phyloP scores from a whole-genome alignment of 805 yeast species.

The Starmerella potacharoeniae region DNA sequence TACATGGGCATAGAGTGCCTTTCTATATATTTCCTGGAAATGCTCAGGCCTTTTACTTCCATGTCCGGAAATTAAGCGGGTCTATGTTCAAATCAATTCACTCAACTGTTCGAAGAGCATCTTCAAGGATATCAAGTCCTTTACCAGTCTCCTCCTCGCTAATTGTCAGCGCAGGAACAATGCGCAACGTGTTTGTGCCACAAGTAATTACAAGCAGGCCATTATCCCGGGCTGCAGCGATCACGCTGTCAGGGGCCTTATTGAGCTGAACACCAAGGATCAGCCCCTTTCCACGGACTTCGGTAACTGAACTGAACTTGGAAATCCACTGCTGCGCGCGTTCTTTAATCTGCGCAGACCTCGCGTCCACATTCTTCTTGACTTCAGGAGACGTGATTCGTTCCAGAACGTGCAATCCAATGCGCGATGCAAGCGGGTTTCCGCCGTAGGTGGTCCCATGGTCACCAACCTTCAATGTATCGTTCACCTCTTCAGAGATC shows the following conservation, averaged over 20 bases:
- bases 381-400: slow-evolving; percentile 52
- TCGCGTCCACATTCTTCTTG: slow-evolving; percentile 45
- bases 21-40: too few species aligned
- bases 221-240: slow-evolving; percentile 57
- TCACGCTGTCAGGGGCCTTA: slow-evolving; percentile 50
- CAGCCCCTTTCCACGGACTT: slow-evolving; percentile 80
- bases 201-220: slow-evolving; percentile 84
- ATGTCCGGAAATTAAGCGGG: too few species aligned
- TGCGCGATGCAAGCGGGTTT: slow-evolving; percentile 79
- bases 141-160: slow-evolving; percentile 53
- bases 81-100: background rate
- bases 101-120: slow-evolving; percentile 33
- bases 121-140: slow-evolving; percentile 61
- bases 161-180: slow-evolving; percentile 86
- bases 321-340: slow-evolving; percentile 33
- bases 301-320: slow-evolving; percentile 46
- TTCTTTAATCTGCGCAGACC: slow-evolving; percentile 45
- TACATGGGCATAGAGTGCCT: too few species aligned
- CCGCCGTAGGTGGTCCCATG: slow-evolving; percentile 99
- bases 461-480: slow-evolving; percentile 71
- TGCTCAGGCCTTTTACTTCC: too few species aligned
- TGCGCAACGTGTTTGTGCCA: slow-evolving; percentile 79
- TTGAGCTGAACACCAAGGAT: slow-evolving; percentile 72
- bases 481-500: slow-evolving; percentile 69
- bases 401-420: slow-evolving; percentile 66